Conservation (phyloP, 805 yeast species). For the Myxozyma monticola region DNA sequence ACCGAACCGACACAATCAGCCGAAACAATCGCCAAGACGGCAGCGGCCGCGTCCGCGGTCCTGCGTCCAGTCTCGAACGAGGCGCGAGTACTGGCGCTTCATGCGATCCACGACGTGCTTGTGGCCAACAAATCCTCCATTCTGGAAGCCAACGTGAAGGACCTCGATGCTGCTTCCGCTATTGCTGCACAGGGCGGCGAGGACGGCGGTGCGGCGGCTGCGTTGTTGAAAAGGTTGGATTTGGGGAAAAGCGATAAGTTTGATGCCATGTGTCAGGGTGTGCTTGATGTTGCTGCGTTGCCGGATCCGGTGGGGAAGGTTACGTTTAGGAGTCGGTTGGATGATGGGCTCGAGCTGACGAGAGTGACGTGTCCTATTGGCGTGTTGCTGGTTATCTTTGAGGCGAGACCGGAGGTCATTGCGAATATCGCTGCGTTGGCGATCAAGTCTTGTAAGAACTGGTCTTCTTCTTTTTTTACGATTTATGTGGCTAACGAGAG, state of each 20-base stretch:
- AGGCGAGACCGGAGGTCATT: constrained; percentile 96
- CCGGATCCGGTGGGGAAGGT: constrained; percentile 92
- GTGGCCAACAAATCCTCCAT: constrained; percentile 59
- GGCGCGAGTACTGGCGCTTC: constrained; percentile 70
- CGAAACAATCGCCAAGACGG: constrained; percentile 73
- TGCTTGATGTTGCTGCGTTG: constrained; percentile 82
- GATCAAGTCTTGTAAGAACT: constrained; percentile 78
- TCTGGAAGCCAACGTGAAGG: constrained; percentile 69
- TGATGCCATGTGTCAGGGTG: constrained; percentile 92
- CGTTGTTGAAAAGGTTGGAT: constrained; percentile 83
- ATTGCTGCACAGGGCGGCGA: too few species aligned
- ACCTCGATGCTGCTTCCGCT: constrained; percentile 64
- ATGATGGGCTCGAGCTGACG: constrained; percentile 81
- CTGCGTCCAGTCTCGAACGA: constrained; percentile 75
- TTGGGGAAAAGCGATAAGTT: constrained; percentile 78
- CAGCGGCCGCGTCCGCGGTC: constrained; percentile 79
- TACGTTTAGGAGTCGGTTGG: constrained; percentile 79
- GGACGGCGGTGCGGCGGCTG: constrained; percentile 45
- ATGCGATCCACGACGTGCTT: constrained; percentile 70
- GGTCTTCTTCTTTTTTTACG: neutral
- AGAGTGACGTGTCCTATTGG: constrained; percentile 94
- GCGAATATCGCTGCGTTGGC: constrained; percentile 96
- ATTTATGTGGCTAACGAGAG: too few species aligned
- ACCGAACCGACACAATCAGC: too few species aligned
- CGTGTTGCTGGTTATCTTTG: constrained; percentile 87